Conservation (phyloP, 345 rosid species). For the Eucalyptus albens region DNA sequence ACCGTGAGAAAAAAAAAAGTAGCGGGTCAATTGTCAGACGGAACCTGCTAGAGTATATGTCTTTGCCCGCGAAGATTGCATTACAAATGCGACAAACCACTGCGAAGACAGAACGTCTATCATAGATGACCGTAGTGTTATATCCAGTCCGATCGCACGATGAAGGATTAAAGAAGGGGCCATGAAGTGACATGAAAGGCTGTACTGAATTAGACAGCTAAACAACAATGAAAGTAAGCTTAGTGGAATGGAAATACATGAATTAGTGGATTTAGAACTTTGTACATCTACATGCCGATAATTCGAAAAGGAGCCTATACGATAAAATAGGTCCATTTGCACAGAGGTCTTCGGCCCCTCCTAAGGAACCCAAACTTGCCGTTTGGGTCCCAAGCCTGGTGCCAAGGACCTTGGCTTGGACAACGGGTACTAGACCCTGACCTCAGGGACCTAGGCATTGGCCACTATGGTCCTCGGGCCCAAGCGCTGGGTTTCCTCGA, state of each 20-base stretch:
- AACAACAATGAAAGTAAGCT: background rate
- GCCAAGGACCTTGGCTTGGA: background rate
- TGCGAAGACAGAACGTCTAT: background rate
- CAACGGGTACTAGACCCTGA: background rate
- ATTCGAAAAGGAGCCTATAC: background rate
- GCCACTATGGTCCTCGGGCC: background rate
- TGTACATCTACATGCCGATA: background rate
- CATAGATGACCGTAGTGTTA: background rate
- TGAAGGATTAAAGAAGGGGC: background rate
- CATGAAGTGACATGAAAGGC: background rate
- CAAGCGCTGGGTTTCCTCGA: rapidly evolving
- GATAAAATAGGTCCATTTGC: background rate
- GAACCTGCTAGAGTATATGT: background rate
- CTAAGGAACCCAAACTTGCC: too few relatives aligned
- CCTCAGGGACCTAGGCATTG: background rate
- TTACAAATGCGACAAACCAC: background rate
- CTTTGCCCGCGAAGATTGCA: background rate
- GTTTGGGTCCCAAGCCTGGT: background rate
- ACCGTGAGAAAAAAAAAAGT: background rate
- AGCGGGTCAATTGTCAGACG: background rate
- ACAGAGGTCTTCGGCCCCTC: background rate
- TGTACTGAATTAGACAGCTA: background rate
- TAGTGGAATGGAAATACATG: background rate
- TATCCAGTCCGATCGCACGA: background rate
- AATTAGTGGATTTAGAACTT: background rate